Evolutionary conservation across 331 rosid genomes (phyloP).

Genomic region (Acacia pycnantha): DNA sequence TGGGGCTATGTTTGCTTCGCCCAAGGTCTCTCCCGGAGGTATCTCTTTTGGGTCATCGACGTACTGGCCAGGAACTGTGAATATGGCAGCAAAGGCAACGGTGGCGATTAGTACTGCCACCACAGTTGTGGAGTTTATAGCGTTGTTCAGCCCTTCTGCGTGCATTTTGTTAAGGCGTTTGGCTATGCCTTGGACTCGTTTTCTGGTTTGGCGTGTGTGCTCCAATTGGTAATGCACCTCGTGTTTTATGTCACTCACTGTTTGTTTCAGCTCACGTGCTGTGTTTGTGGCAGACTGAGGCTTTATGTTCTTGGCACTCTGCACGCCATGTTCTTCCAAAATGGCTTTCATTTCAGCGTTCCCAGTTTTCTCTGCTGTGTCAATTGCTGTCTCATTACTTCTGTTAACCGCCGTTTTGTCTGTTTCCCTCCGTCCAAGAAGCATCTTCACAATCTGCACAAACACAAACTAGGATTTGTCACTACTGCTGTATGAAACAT

Average conservation of each 20-base stretch:
- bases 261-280: conserved; percentile 89
- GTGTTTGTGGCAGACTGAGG: conserved; percentile 48
- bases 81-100: conserved; percentile 92
- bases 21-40: conserved; percentile 59
- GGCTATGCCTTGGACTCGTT: conserved; percentile 94
- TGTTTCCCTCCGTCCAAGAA: conserved; percentile 55
- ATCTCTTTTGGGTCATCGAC: conserved; percentile 55
- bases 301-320: conserved; percentile 63
- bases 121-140: conserved; percentile 94
- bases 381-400: conserved; percentile 76
- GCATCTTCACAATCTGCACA: conserved; percentile 73
- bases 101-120: conserved; percentile 98
- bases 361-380: conserved; percentile 85
- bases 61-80: conserved; percentile 90
- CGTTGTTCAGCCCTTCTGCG: conserved; percentile 87
- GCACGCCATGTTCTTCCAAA: conserved; percentile 67
- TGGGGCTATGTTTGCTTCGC: conserved; percentile 88
- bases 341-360: conserved; percentile 46
- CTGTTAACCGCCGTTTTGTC: conserved; percentile 53
- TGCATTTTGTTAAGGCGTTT: conserved; percentile 95
- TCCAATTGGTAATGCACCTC: conserved; percentile 92
- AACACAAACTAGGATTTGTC: not conserved
- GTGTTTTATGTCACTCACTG: conserved; percentile 89
- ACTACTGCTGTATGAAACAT: not conserved
- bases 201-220: conserved; percentile 91